Base-by-base conservation (phyloP, 2,329 filamentous ascomycete genomes). In the Aspergillus pseudotamarii region DNA sequence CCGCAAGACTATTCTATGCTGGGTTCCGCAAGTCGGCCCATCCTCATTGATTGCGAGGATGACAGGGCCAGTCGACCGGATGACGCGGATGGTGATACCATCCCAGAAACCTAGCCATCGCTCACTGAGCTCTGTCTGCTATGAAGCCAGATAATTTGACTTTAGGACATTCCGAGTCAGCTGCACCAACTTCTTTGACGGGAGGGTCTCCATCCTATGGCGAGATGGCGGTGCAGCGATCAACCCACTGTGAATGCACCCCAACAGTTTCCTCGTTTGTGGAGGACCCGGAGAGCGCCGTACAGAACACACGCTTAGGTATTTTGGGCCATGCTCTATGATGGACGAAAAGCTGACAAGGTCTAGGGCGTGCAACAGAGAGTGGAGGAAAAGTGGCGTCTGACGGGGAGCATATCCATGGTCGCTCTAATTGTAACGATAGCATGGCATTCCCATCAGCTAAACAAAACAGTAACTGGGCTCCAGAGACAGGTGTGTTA, bases 341-440 rank as follows among this genome's bases (percentile, higher is more conserved):
- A 41, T 41, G 38, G 38, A 43, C 38, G 1, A 43, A 43, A n/a
- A n/a, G 3, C 38, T 43, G 1, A 43, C 19, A n/a, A 43, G 6
- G 6, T 1, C 19, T 43, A n/a, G 38, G 0, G 38, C 1, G 0
- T n/a, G 0, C 38, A 43, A 1, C 1, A 1, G 38, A 43, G 38
- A 43, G 19, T 10, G 2, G 6, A 43, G 19, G 38, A n/a, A 1
- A 43, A 43, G 38, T 0, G 38, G 38, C 38, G 38, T 43, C 38
- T n/a, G 38, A 43, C 3, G 38, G 19, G 6, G 38, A 43, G 6
- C 38, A 43, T n/a, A 43, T n/a, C 38, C 38, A 43, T 43, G 38
- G 38, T 34, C 38, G 38, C 19, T 43, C 38, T 3, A 19, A n/a
- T 2, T 9, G 38, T 43, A 43, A 10, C 19, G 38, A 10, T n/a